Evolutionary conservation across 441 rosid species (phyloP), one percentile per base, ranked within the genome.

Genomic region (Aleurites moluccanus): DNA sequence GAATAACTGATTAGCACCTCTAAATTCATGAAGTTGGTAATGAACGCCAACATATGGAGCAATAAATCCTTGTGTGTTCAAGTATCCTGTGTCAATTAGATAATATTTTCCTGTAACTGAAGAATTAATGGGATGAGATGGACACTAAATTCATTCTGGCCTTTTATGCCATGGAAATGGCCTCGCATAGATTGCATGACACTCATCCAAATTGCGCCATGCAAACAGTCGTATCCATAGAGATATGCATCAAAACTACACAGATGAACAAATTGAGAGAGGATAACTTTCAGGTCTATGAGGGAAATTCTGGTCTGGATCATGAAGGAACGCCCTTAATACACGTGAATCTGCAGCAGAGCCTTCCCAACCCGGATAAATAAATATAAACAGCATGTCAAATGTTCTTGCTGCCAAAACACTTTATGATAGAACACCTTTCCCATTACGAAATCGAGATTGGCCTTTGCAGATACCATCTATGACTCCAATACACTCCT

Each of bases 291-390:
- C 78, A 56, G 94, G 91, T 82, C 88, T 81, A 33, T 25, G 87
- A 42, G 96, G 97, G 74, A 93, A 93, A 79, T 93, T 91, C 87
- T 93, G 98, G 75, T 84, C 84, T 57, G 94, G 93, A 79, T 93
- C 86, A 70, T 89, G 86, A 40, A 91, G 81, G 61, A 90, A 97
- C 16, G 96, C 93, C 82, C 90, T 85, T 73, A 92, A 73, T 25
- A 92, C 86, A 55, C 91, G 93, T 49, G 94, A 87, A 85, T 92
- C 93, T 8, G 85, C 83, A 68, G 81, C 90, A 73, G 96, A 89
- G 49, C 98, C 97, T 87, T 92, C 98, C 98, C 97, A 90, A 75
- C 97, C 96, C 0, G 97, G 89, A 75, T 83, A 91, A 66, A 93
- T 81, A 76, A 86, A 93, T 74, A 90, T 85, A 72, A 93, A 91